Conservation (phyloP, 2,329 filamentous ascomycete genomes). For the Cercospora janseana region DNA sequence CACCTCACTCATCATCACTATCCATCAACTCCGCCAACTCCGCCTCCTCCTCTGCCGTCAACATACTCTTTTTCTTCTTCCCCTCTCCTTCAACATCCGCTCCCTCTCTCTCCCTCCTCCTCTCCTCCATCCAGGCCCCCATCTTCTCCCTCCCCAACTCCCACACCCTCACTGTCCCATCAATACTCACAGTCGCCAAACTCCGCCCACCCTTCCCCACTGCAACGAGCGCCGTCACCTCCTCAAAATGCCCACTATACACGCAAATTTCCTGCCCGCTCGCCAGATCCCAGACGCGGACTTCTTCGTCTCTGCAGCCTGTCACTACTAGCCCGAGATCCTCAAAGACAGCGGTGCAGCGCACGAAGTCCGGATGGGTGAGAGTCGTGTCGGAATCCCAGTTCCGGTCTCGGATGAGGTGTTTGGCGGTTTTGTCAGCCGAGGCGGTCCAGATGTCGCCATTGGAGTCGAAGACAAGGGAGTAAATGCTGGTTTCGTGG, state of each 20-base stretch:
- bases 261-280: slow-evolving; percentile 36
- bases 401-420: slow-evolving; percentile 64
- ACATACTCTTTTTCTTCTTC: slow-evolving; percentile 44
- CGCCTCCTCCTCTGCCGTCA: slow-evolving; percentile 88
- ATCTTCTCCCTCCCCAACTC: slow-evolving; percentile 63
- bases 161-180: slow-evolving; percentile 86
- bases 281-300: slow-evolving; percentile 76
- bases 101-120: slow-evolving; percentile 47
- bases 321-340: slow-evolving; percentile 77
- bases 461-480: slow-evolving; percentile 63
- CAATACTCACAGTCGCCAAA: slow-evolving; percentile 81
- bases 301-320: slow-evolving; percentile 84
- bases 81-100: slow-evolving; percentile 47
- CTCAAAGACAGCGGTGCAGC: slow-evolving; percentile 67
- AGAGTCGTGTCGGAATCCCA: slow-evolving; percentile 73
- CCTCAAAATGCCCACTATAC: slow-evolving; percentile 79
- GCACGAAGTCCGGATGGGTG: slow-evolving; percentile 83
- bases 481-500: slow-evolving; percentile 90
- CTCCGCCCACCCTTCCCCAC: slow-evolving; percentile 42
- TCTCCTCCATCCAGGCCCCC: slow-evolving; percentile 52
- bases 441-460: slow-evolving; percentile 89
- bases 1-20: slow-evolving; percentile 55
- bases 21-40: slow-evolving; percentile 91
- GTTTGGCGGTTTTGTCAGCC: slow-evolving; percentile 83
- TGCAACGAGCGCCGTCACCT: slow-evolving; percentile 77